phyloP scores from a whole-genome alignment of 2,329 filamentous ascomycete genomes.

The Monilinia polystroma region DNA sequence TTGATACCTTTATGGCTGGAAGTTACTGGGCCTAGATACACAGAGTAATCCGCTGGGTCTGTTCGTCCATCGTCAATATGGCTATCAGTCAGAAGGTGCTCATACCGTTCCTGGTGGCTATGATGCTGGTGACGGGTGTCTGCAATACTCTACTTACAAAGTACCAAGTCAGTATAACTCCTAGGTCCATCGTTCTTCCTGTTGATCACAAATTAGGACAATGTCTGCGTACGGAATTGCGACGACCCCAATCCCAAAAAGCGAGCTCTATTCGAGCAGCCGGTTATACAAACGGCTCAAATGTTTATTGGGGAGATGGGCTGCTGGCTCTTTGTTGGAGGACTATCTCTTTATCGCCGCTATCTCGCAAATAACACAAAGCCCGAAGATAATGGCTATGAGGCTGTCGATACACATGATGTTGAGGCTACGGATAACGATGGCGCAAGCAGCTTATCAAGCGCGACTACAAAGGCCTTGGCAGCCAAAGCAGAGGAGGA shows the following conservation, averaged over 20 bases:
- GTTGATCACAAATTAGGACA: slow-evolving; percentile 60
- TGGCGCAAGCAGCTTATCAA: slow-evolving; percentile 47
- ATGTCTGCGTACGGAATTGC: slow-evolving; percentile 94
- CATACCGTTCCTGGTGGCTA: slow-evolving; percentile 82
- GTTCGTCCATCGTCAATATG: slow-evolving; percentile 18
- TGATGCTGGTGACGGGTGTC: slow-evolving; percentile 95
- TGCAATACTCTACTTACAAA: slow-evolving; percentile 98
- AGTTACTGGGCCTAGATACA: slow-evolving; percentile 7
- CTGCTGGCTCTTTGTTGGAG: slow-evolving; percentile 86
- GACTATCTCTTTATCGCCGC: slow-evolving; percentile 64
- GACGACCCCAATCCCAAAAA: slow-evolving; percentile 64
- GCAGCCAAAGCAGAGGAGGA: slow-evolving; percentile 53
- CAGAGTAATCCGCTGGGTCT: neutral
- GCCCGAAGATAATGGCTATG: slow-evolving; percentile 58
- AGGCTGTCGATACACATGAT: slow-evolving; percentile 56
- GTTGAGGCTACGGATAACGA: slow-evolving; percentile 37
- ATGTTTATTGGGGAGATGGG: slow-evolving; percentile 98
- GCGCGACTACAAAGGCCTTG: slow-evolving; percentile 52
- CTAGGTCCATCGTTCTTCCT: neutral
- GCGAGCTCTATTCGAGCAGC: slow-evolving; percentile 81
- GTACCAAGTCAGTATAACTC: slow-evolving; percentile 67
- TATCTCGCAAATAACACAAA: slow-evolving; percentile 48
- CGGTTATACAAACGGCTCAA: slow-evolving; percentile 91
- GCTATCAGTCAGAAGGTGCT: slow-evolving; percentile 41
- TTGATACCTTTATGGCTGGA: neutral